Evolutionary conservation across 192 early-diverging fungal genomes (phyloP).

Genomic region (Podila minutissima): DNA sequence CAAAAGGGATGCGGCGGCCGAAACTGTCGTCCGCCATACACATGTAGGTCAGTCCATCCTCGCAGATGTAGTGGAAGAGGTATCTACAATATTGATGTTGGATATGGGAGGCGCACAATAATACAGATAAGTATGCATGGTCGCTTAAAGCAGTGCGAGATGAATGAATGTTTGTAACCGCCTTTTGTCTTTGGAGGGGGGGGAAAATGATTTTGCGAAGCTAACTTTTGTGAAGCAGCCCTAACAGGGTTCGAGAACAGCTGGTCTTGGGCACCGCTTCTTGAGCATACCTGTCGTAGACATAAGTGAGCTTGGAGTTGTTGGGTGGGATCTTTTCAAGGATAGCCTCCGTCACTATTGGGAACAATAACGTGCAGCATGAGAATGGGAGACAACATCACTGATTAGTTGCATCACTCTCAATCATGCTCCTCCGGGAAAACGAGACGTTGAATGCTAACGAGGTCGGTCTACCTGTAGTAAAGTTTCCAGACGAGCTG

Average conservation of each 20-base stretch:
- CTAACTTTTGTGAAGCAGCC: too few relatives aligned
- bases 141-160: too few relatives aligned
- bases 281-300: conserved; percentile 79
- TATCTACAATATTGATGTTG: conserved; percentile 59
- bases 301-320: conserved; percentile 92
- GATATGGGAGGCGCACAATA: background rate
- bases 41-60: conserved; percentile 84
- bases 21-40: conserved; percentile 82
- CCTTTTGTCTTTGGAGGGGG: too few relatives aligned
- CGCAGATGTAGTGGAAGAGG: conserved; percentile 91
- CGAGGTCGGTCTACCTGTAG: conserved; percentile 56
- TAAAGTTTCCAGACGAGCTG: conserved; percentile 83
- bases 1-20: conserved; percentile 87
- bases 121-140: background rate
- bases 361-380: background rate
- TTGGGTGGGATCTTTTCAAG: conserved; percentile 90
- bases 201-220: too few relatives aligned
- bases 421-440: background rate
- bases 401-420: too few relatives aligned
- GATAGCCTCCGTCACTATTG: conserved; percentile 83
- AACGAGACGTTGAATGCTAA: background rate
- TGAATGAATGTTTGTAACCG: too few relatives aligned
- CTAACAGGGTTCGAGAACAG: background rate
- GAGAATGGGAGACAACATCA: background rate
- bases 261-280: background rate